Evolutionary conservation across 306 rosid species (phyloP), one percentile per base, ranked within the genome.

Genomic region (Phaseolus lunatus): DNA sequence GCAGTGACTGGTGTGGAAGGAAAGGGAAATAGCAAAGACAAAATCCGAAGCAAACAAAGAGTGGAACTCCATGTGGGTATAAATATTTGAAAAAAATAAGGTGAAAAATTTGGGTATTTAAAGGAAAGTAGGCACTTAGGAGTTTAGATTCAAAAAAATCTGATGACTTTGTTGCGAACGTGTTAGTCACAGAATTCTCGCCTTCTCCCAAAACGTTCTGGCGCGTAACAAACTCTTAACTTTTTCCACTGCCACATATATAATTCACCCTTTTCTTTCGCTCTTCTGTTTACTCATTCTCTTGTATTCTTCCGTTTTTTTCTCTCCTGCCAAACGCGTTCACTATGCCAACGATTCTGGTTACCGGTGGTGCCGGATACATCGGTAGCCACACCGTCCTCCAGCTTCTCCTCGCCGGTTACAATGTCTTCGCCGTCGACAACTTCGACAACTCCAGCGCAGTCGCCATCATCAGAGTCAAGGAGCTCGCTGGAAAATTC

Each of bases 291-390:
- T 23, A 50, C 73, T 0, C 67, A n/a, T 31, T 63, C 65, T 1
- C 14, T 53, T 12, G 3, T 35, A 41, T 45, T 15, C 63, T 27
- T 56, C 35, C 35, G 16, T 12, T 43, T 4, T 13, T 53, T 7
- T 59, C 58, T 50, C 33, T 70, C 4, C 37, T 53, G 39, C 22
- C 0, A 8, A 70, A n/a, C 61, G 33, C 9, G 37, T 77, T 53
- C 15, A 67, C 23, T 8, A 88, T 91, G 97, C 79, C 88, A 62
- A 85, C 67, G 22, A 79, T 96, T 68, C 81, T 96, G 5, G 94
- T 96, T 47, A 96, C 98, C 57, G 99, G 99, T 7, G 99, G 98
- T 1, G 99, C 98, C 82, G 99, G 99, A 39, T 96, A 96, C 83
- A 93, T 96, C 78, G 99, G 98, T 11, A 88, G 85, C 88, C 99